These are phyloP conservation scores for Umbelopsis ramanniana DNA, from an alignment of 192 early-diverging fungal genomes.

Conservation along the genomic window DNA sequence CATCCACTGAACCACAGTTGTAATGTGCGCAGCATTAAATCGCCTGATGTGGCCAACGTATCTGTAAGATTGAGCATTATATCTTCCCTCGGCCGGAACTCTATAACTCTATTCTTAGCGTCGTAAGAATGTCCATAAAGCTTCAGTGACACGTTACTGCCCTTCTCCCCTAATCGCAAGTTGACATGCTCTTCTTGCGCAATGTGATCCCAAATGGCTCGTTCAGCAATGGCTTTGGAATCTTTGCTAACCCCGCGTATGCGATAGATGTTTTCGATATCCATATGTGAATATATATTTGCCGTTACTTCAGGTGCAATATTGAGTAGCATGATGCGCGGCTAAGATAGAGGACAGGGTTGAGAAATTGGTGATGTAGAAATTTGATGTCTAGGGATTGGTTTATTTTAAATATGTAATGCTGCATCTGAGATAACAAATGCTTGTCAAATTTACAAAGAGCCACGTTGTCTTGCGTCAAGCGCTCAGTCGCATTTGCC, in stretches of 20 bases:
- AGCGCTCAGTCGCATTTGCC: slow-evolving; percentile 64
- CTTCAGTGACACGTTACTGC: neutral
- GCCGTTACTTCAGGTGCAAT: slow-evolving; percentile 32
- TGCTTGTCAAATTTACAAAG: neutral
- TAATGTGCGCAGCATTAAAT: slow-evolving; percentile 20
- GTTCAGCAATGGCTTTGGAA: slow-evolving; percentile 18
- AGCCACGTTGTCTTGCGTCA: neutral
- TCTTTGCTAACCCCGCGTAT: slow-evolving; percentile 10
- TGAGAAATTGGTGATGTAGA: neutral
- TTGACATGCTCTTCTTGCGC: slow-evolving; percentile 8
- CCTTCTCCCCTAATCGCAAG: slow-evolving; percentile 24
- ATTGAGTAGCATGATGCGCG: neutral
- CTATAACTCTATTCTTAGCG: slow-evolving; percentile 23
- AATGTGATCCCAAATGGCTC: slow-evolving; percentile 18
- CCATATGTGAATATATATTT: slow-evolving; percentile 29
- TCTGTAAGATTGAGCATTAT: neutral
- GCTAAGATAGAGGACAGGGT: neutral
- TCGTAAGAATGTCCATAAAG: slow-evolving; percentile 25
- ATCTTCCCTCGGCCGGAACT: slow-evolving; percentile 25
- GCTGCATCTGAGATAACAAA: neutral
- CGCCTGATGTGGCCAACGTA: neutral
- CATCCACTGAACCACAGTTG: slow-evolving; percentile 34
- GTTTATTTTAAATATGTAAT: neutral
- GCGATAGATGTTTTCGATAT: slow-evolving; percentile 26
- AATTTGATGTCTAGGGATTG: neutral